phyloP scores from a whole-genome alignment of 2,329 filamentous ascomycete species.

The Aspergillus latus region DNA sequence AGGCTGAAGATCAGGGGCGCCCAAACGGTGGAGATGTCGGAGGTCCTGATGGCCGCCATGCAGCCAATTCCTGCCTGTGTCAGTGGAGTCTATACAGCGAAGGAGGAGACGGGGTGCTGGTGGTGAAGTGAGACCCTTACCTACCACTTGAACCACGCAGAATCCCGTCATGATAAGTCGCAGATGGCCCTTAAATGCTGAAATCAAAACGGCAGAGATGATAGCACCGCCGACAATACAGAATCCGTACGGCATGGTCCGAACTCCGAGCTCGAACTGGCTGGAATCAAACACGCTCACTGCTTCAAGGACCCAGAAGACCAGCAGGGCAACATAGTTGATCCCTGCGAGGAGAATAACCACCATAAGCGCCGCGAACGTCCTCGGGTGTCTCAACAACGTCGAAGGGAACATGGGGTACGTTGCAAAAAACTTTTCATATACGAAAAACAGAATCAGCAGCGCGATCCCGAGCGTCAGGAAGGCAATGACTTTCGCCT shows the following conservation, averaged over 20 bases:
- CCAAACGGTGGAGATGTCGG: conserved; percentile 4
- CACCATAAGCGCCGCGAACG: conserved; percentile 7
- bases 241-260: conserved; percentile 7
- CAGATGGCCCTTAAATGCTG: conserved; percentile 1
- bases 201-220: conserved; percentile 5
- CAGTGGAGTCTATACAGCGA: not conserved
- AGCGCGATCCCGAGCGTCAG: not conserved
- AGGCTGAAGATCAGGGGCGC: conserved; percentile 4
- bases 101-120: too few species aligned
- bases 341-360: conserved; percentile 11
- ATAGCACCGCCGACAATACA: conserved; percentile 9
- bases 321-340: conserved; percentile 9
- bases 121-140: not conserved
- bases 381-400: not conserved
- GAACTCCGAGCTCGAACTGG: not conserved
- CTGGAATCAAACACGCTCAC: conserved; percentile 3
- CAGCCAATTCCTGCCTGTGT: conserved; percentile 1
- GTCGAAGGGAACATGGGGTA: conserved; percentile 8
- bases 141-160: conserved; percentile 4
- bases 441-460: not conserved
- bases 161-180: conserved; percentile 5
- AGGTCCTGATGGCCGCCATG: conserved; percentile 1
- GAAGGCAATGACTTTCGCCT: not conserved
- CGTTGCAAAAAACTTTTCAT: conserved; percentile 2
- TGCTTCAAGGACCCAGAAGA: conserved; percentile 8